These are phyloP conservation scores for Phytophthora fragariae DNA, from an alignment of 352 stramenopile genomes.

Conservation along the genomic window DNA sequence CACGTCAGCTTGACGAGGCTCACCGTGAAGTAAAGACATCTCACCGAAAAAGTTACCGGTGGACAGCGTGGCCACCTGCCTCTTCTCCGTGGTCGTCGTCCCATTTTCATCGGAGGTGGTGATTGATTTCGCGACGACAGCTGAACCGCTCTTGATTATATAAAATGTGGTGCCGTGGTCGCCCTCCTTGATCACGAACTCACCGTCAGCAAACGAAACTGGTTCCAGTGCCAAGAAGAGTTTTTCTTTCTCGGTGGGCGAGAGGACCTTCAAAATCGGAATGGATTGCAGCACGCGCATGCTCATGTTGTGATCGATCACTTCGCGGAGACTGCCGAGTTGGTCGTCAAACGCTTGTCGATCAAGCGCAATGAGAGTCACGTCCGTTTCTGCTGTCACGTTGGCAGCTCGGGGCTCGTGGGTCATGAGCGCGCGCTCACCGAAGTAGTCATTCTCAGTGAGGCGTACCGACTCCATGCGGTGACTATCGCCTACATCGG, in stretches of 20 bases:
- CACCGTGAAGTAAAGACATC: slow-evolving; percentile 73
- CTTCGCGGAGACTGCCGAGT: slow-evolving; percentile 91
- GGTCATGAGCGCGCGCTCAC: slow-evolving; percentile 92
- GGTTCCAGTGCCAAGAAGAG: slow-evolving; percentile 66
- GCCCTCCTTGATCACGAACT: slow-evolving; percentile 73
- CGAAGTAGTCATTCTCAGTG: slow-evolving; percentile 91
- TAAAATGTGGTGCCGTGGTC: slow-evolving; percentile 78
- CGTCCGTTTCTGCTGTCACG: slow-evolving; percentile 80
- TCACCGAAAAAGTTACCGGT: slow-evolving; percentile 73
- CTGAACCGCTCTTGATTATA: slow-evolving; percentile 82
- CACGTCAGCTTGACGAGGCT: slow-evolving; percentile 71
- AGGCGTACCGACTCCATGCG: slow-evolving; percentile 49
- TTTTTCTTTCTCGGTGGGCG: slow-evolving; percentile 61
- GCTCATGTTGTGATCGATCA: slow-evolving; percentile 91
- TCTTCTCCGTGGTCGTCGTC: slow-evolving; percentile 22
- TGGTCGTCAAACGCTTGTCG: slow-evolving; percentile 94
- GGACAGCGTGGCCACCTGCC: slow-evolving; percentile 66
- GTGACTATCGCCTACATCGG: slow-evolving; percentile 60
- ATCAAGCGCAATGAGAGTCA: slow-evolving; percentile 87
- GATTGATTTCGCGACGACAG: slow-evolving; percentile 57
- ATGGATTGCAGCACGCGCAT: slow-evolving; percentile 82
- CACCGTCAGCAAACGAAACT: slow-evolving; percentile 59
- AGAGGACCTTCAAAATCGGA: slow-evolving; percentile 76
- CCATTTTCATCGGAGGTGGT: slow-evolving; percentile 41
- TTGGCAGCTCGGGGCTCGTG: slow-evolving; percentile 91